phyloP scores from a whole-genome alignment of 2,329 filamentous ascomycete species.

The Claviceps spartinae region DNA sequence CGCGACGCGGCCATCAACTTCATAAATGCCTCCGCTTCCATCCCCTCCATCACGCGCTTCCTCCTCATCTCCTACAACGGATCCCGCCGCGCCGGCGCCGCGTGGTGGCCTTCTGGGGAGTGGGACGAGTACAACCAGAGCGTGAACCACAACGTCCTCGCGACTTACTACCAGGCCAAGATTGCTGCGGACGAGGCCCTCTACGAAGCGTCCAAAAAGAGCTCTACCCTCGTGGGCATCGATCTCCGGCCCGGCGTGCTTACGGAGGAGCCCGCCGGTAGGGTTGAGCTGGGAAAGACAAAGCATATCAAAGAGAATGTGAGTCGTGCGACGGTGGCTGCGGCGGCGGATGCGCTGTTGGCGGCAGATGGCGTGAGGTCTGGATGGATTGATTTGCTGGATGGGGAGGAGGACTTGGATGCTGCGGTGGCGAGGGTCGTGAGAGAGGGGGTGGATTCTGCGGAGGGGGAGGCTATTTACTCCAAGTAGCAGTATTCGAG shows the following conservation, averaged over 20 bases:
- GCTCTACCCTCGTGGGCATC: slow-evolving; percentile 32
- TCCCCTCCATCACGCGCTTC: slow-evolving; percentile 44
- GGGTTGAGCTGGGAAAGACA: slow-evolving; percentile 34
- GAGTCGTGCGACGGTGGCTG: slow-evolving; percentile 46
- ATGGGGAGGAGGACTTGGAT: slow-evolving; percentile 35
- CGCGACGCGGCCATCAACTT: slow-evolving; percentile 50
- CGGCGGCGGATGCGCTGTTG: slow-evolving; percentile 41
- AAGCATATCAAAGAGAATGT: slow-evolving; percentile 24
- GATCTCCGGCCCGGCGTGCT: slow-evolving; percentile 39
- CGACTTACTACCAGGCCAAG: slow-evolving; percentile 47
- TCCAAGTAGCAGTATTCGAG: slow-evolving; percentile 7
- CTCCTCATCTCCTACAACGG: slow-evolving; percentile 50
- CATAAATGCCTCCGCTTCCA: slow-evolving; percentile 43
- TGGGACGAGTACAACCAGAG: slow-evolving; percentile 34
- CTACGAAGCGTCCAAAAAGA: slow-evolving; percentile 32
- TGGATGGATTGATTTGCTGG: slow-evolving; percentile 41
- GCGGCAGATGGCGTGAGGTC: slow-evolving; percentile 32
- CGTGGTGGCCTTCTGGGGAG: slow-evolving; percentile 41
- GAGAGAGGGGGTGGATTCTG: slow-evolving; percentile 33
- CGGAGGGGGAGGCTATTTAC: slow-evolving; percentile 36
- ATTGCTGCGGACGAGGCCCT: slow-evolving; percentile 44
- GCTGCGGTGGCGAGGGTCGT: slow-evolving; percentile 35
- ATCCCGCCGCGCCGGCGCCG: slow-evolving; percentile 35
- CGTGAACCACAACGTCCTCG: slow-evolving; percentile 26
- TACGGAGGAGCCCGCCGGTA: slow-evolving; percentile 33